phyloP scores from a whole-genome alignment of 2,329 filamentous ascomycete species.

The Aureobasidium sp. region DNA sequence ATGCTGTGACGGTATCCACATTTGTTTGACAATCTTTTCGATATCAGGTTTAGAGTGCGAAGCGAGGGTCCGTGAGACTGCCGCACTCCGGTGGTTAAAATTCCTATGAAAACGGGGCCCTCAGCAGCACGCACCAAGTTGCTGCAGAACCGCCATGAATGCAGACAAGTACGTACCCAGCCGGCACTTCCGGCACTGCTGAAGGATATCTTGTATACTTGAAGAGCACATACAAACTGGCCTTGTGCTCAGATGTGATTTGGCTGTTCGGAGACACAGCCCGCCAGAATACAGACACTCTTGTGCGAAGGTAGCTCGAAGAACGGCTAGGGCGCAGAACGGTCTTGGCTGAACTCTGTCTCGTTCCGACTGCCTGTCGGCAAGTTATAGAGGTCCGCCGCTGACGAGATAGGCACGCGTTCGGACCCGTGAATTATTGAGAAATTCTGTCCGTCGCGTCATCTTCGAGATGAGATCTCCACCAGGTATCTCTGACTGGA shows the following conservation, averaged over 20 bases:
- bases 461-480: not conserved
- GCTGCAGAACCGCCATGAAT: not conserved
- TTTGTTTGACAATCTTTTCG: constrained; percentile 4
- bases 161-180: not conserved
- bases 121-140: not conserved
- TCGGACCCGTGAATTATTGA: not conserved
- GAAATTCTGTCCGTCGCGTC: not conserved
- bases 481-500: not conserved
- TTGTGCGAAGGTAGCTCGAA: not conserved
- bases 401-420: constrained; percentile 6
- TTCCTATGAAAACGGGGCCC: not conserved
- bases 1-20: constrained; percentile 1
- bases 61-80: constrained; percentile 4
- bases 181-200: not conserved
- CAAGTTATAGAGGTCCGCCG: not conserved
- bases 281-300: not conserved
- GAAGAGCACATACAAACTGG: not conserved
- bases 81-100: constrained; percentile 4
- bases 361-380: not conserved
- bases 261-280: not conserved
- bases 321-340: not conserved
- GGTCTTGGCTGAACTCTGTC: not conserved
- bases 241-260: not conserved
- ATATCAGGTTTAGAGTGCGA: constrained; percentile 9
- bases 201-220: not conserved